A percentile compares a stretch with the other conserved stretches of the same genome.
Conservation (phyloP, 495 filamentous ascomycete genomes). For the Parathielavia appendiculata region DNA sequence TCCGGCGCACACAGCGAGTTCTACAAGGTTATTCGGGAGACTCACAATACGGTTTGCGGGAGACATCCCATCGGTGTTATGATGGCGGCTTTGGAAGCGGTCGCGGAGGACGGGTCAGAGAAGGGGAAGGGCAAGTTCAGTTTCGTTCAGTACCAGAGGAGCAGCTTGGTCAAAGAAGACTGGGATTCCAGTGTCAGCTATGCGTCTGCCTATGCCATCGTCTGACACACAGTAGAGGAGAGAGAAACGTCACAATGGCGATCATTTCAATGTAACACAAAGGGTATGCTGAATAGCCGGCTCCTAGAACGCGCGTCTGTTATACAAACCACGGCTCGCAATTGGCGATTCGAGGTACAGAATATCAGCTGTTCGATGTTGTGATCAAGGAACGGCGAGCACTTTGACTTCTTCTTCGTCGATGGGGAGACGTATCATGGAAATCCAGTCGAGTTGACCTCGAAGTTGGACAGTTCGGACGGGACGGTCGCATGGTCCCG, state of each 20-base stretch:
- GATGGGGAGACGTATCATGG: too few species aligned
- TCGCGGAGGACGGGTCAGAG: constrained; percentile 35
- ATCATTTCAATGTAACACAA: background rate
- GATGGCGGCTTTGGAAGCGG: constrained; percentile 75
- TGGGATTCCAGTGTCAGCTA: constrained; percentile 93
- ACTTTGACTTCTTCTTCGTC: too few species aligned
- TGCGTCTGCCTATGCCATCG: constrained; percentile 69
- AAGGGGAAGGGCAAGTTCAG: constrained; percentile 59
- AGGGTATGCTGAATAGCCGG: constrained; percentile 2
- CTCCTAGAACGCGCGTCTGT: background rate
- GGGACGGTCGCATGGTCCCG: too few species aligned
- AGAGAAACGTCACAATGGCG: background rate
- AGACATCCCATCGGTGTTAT: constrained; percentile 92
- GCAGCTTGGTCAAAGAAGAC: constrained; percentile 64
- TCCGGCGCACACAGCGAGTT: constrained; percentile 66
- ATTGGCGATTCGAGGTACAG: background rate
- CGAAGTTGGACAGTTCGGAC: too few species aligned
- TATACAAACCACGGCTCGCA: background rate
- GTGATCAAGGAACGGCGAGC: too few species aligned
- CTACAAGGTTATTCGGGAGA: constrained; percentile 59
- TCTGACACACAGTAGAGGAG: constrained; percentile 28
- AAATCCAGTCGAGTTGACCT: too few species aligned
- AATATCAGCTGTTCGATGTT: background rate
- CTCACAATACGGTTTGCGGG: constrained; percentile 91
- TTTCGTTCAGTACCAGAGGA: constrained; percentile 89